Percentiles rank a stretch among this genome's conserved stretches.
Evolutionary conservation across 306 rosid species (phyloP).

Genomic region (barrel medic (Medicago truncatula)): DNA sequence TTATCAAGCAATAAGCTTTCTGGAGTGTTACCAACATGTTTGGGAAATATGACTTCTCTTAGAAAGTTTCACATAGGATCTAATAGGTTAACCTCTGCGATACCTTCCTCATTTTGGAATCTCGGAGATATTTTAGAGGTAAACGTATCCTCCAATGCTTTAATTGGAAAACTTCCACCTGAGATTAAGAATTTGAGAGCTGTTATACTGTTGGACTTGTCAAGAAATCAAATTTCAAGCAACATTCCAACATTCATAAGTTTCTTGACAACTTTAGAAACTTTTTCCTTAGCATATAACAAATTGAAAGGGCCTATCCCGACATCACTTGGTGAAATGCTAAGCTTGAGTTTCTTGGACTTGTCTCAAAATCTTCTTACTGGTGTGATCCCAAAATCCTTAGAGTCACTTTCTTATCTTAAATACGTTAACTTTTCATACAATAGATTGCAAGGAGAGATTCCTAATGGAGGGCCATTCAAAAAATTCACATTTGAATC

Average conservation of each 20-base stretch:
- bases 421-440: constrained; percentile 40
- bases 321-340: constrained; percentile 28
- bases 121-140: constrained; percentile 34
- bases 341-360: constrained; percentile 36
- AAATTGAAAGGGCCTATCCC: constrained; percentile 45
- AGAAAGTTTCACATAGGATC: constrained; percentile 20
- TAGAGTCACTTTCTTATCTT: constrained; percentile 41
- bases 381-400: constrained; percentile 44
- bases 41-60: constrained; percentile 38
- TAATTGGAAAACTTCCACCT: constrained; percentile 38
- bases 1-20: constrained; percentile 32
- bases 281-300: constrained; percentile 39
- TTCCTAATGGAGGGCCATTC: constrained; percentile 44
- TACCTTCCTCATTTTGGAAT: constrained; percentile 42
- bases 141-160: constrained; percentile 22
- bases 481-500: constrained; percentile 34
- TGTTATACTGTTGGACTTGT: constrained; percentile 7
- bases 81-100: constrained; percentile 22
- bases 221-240: constrained; percentile 35
- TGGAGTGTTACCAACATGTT: constrained; percentile 46
- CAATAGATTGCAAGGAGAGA: constrained; percentile 41
- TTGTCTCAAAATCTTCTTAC: constrained; percentile 36
- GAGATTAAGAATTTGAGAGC: constrained; percentile 33
- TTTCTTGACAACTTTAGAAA: constrained; percentile 26
- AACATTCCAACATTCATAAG: constrained; percentile 38